These are phyloP conservation scores for Chytridium lagenaria DNA, from an alignment of 371 early-diverging fungal genomes.

Conservation along the genomic window DNA sequence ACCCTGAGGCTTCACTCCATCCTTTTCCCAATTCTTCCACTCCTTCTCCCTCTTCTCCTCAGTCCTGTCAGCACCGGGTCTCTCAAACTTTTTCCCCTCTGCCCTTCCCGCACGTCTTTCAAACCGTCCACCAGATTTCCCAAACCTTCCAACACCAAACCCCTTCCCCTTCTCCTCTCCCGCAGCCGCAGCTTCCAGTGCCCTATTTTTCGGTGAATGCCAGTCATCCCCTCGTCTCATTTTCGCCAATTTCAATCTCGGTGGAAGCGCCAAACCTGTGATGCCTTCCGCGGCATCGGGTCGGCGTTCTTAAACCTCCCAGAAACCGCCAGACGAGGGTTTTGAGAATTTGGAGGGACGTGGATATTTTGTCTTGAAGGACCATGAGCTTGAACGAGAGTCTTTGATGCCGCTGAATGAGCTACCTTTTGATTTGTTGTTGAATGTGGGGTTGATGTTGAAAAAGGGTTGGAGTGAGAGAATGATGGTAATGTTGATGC, in stretches of 20 bases:
- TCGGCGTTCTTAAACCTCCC: not conserved
- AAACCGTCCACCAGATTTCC: not conserved
- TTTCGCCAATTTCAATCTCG: slow-evolving; percentile 18
- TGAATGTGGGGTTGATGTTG: too few species aligned
- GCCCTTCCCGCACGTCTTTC: not conserved
- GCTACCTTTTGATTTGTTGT: too few species aligned
- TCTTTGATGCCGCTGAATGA: not conserved
- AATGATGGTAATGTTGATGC: too few species aligned
- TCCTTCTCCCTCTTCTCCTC: not conserved
- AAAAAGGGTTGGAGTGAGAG: too few species aligned
- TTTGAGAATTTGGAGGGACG: not conserved
- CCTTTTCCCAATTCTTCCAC: not conserved
- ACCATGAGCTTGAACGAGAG: not conserved
- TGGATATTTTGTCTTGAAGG: slow-evolving; percentile 10
- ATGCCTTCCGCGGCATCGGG: not conserved
- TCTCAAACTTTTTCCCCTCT: not conserved
- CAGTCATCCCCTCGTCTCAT: slow-evolving; percentile 1
- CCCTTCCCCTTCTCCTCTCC: not conserved
- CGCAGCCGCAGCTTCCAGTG: not conserved
- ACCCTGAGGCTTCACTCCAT: not conserved
- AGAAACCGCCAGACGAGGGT: not conserved
- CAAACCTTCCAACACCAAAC: not conserved
- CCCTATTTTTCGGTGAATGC: not conserved
- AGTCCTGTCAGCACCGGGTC: not conserved
- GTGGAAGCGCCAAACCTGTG: slow-evolving; percentile 27